Percentiles rank a stretch among this genome's conserved stretches.
These are phyloP conservation scores for Kockiozyma suomiensis DNA, from an alignment of 805 yeast species.

Conservation along the genomic window DNA sequence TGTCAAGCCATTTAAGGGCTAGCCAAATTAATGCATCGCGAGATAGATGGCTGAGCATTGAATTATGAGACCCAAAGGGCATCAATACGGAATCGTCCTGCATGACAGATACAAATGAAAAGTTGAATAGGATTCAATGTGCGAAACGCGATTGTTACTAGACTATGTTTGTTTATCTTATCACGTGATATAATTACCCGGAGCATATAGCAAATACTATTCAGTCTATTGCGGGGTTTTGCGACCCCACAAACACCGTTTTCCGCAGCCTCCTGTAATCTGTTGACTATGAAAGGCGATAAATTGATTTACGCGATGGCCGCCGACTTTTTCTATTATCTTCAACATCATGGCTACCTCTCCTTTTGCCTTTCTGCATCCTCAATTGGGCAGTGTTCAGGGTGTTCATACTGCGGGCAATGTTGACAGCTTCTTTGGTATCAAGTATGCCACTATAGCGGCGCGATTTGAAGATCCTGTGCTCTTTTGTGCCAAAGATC, in stretches of 20 bases:
- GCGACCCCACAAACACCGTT: no score
- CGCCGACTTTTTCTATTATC: background rate
- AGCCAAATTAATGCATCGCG: conserved; percentile 10
- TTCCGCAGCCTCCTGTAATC: no score
- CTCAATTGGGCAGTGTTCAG: background rate
- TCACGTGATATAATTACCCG: no score
- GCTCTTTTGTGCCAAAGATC: background rate
- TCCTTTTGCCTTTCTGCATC: background rate
- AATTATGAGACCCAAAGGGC: conserved; percentile 13
- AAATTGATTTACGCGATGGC: no score
- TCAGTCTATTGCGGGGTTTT: no score
- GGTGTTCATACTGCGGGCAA: background rate
- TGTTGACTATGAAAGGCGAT: no score
- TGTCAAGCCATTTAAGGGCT: conserved; percentile 19
- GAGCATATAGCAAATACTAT: no score
- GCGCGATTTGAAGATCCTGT: conserved; percentile 6
- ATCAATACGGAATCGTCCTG: conserved; percentile 14
- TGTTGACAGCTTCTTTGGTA: conserved; percentile 6
- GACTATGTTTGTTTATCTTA: background rate
- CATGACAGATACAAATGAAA: background rate
- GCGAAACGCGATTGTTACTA: background rate
- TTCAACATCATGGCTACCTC: background rate
- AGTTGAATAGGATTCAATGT: background rate
- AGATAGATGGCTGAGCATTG: conserved; percentile 8
- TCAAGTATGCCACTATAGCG: conserved; percentile 9